phyloP scores from a whole-genome alignment of 225 moss, liverwort and hornwort genomes.

The Thuidium tamariscinum region DNA sequence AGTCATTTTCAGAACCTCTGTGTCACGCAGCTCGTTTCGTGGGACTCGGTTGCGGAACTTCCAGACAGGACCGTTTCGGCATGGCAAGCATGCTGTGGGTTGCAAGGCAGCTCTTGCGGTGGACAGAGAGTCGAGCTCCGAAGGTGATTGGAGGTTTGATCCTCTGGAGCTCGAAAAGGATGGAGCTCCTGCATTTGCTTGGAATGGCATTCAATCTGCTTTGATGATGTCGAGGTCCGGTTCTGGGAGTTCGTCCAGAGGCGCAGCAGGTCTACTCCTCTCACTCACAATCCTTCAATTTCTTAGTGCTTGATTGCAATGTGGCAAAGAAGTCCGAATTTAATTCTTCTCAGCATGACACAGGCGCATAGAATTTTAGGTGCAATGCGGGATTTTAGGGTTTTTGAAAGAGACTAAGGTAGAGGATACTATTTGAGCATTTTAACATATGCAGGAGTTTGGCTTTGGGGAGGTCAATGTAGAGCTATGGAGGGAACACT shows the following conservation, averaged over 20 bases:
- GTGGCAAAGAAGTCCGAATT: neutral
- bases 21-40: neutral
- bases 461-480: neutral
- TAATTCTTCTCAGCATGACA: neutral
- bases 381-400: neutral
- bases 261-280: constrained; percentile 22
- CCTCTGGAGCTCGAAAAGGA: constrained; percentile 27
- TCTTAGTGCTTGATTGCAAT: neutral
- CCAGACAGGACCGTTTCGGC: neutral
- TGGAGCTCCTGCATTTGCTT: neutral
- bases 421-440: neutral
- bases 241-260: constrained; percentile 28
- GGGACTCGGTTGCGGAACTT: constrained; percentile 1
- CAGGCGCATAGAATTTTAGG: neutral
- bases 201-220: constrained; percentile 24
- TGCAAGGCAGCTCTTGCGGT: constrained; percentile 35
- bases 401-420: neutral
- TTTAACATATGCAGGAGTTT: neutral
- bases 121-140: constrained; percentile 5
- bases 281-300: neutral
- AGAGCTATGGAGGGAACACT: neutral
- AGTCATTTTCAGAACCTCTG: neutral
- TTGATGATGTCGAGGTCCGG: constrained; percentile 42
- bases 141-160: constrained; percentile 47
- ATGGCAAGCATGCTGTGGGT: neutral